Evolutionary conservation across 2,329 filamentous ascomycete species (phyloP), one percentile per base, ranked within the genome.

Genomic region (Fusarium lateritium): DNA sequence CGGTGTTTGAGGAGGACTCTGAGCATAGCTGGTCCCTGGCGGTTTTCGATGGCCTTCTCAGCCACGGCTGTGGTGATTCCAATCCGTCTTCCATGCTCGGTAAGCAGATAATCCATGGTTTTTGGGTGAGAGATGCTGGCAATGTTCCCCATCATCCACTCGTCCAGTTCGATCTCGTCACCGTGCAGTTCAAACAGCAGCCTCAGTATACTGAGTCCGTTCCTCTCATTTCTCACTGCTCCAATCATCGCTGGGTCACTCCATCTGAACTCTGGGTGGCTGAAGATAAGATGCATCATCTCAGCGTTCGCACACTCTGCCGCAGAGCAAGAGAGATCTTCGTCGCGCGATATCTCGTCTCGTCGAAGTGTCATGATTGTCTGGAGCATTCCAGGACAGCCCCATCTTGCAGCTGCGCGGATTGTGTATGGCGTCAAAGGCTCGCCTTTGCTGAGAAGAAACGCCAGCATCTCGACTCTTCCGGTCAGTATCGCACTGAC

Each of bases 111-210:
- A 43, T 65, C 55, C 62, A 65, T 65, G 19, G 24, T 61, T 21
- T 28, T 45, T 31, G 62, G 62, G 15, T 65, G 62, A 14, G 61
- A 65, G 14, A 49, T 36, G 38, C 55, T 44, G 17, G 62, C 62
- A 17, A 65, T 65, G 28, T 59, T 65, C 9, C 57, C 61, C 61
- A 65, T 61, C 54, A 65, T 65, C 61, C 61, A 65, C 36, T 65
- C 61, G 6, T 65, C 62, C 2, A 65, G 42, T 17, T 65, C 33
- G 14, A 65, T 55, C 7, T 39, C 19, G 33, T 49, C 28, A 15
- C 53, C 46, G 11, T 65, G 55, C 13, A 60, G 46, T 47, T 65
- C 31, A 47, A 65, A 44, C n/a, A 65, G 24, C 28, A 61, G 15
- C 5, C 22, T 28, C 11, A 65, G 31, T 22, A 65, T 60, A 5